phyloP scores from a whole-genome alignment of 192 early-diverging fungal genomes.

The Spizellomyces sp. region DNA sequence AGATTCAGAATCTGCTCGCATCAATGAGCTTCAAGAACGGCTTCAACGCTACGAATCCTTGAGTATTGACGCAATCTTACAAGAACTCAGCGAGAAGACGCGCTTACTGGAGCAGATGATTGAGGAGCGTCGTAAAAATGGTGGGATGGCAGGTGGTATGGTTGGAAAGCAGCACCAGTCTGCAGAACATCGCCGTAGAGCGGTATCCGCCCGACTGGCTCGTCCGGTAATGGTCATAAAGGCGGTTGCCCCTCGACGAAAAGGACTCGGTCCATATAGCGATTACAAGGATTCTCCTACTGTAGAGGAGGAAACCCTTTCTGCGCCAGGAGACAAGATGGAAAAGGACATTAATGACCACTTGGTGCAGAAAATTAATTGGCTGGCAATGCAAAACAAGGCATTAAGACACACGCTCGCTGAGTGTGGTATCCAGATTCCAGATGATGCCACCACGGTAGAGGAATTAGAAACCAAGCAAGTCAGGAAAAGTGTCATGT shows the following conservation, averaged over 20 bases:
- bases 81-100: slow-evolving; percentile 53
- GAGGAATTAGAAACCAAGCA: background rate
- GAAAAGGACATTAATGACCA: slow-evolving; percentile 27
- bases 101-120: slow-evolving; percentile 45
- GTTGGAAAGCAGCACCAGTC: background rate
- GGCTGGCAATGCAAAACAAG: slow-evolving; percentile 36
- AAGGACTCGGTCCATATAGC: slow-evolving; percentile 26
- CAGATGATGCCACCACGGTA: background rate
- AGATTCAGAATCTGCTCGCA: slow-evolving; percentile 21
- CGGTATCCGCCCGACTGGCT: slow-evolving; percentile 20
- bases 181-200: slow-evolving; percentile 3
- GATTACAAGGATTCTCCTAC: slow-evolving; percentile 11
- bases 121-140: slow-evolving; percentile 35
- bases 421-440: slow-evolving; percentile 28
- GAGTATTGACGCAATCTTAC: slow-evolving; percentile 49
- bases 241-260: slow-evolving; percentile 9
- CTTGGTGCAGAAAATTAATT: slow-evolving; percentile 26
- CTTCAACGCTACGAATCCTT: slow-evolving; percentile 48
- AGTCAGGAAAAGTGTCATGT: slow-evolving; percentile 27
- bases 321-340: slow-evolving; percentile 12
- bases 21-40: slow-evolving; percentile 40
- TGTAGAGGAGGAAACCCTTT: slow-evolving; percentile 19
- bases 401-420: slow-evolving; percentile 29
- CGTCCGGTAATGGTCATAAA: slow-evolving; percentile 20
- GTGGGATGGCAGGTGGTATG: slow-evolving; percentile 20